These are phyloP conservation scores for Simplicillium sp. DNA, from an alignment of 2,329 filamentous ascomycete species.

Conservation along the genomic window DNA sequence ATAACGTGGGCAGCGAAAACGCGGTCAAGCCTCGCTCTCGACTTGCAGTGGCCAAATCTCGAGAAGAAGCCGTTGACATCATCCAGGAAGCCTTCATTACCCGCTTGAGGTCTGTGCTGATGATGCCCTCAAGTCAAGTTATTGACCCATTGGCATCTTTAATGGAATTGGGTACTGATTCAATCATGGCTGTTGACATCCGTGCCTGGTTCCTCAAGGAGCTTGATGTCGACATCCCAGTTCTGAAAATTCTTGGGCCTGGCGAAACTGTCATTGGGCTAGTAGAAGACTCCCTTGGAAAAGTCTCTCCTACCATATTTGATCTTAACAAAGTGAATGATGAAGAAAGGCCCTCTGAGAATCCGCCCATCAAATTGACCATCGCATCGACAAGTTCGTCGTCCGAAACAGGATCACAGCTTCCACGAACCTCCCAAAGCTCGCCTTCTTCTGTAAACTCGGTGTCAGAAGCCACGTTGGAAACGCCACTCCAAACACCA, in stretches of 20 bases:
- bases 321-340: not conserved
- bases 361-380: not conserved
- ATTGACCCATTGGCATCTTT: not conserved
- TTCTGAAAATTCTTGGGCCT: constrained; percentile 25
- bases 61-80: not conserved
- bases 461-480: not conserved
- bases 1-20: not conserved
- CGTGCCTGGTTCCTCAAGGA: constrained; percentile 39
- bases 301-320: not conserved
- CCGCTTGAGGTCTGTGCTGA: constrained; percentile 1
- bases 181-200: constrained; percentile 20
- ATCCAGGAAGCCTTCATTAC: not conserved
- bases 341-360: not conserved
- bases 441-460: not conserved
- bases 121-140: not conserved
- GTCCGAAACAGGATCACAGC: not conserved
- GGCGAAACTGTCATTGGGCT: not conserved
- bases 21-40: not conserved
- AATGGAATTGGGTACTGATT: constrained; percentile 16
- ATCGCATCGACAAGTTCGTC: not conserved
- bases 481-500: not conserved
- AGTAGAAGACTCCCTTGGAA: not conserved
- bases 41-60: not conserved
- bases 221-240: constrained; percentile 31
- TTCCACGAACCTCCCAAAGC: not conserved